Percentiles rank a stretch among this genome's conserved stretches.
phyloP scores from a whole-genome alignment of 169 alveolate species.

The Plasmodium gaboni region DNA sequence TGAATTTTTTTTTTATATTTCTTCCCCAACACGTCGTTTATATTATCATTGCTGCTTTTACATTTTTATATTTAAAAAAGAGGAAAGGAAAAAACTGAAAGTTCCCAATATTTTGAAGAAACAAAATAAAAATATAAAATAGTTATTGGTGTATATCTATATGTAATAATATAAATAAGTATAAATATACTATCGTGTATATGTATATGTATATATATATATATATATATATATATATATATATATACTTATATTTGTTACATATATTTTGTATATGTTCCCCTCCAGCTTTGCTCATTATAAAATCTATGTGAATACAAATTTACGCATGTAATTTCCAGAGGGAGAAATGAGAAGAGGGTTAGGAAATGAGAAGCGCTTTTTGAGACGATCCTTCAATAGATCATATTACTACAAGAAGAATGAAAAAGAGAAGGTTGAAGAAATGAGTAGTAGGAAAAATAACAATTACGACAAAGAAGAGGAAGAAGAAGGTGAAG shows the following conservation, averaged over 20 bases:
- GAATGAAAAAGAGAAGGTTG: constrained; percentile 37
- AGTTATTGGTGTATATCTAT: not conserved
- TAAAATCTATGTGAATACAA: too few species aligned
- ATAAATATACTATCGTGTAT: not conserved
- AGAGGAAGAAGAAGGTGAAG: constrained; percentile 20
- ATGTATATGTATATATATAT: not conserved
- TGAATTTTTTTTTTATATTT: too few species aligned
- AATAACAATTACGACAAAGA: constrained; percentile 12
- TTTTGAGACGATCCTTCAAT: constrained; percentile 23
- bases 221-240: constrained; percentile 6
- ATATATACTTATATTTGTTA: not conserved
- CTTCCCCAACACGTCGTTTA: too few species aligned
- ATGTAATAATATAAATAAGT: not conserved
- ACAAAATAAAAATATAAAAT: too few species aligned
- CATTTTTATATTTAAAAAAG: too few species aligned
- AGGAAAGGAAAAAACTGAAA: too few species aligned
- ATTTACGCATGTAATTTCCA: too few species aligned
- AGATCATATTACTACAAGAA: constrained; percentile 51
- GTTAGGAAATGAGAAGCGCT: constrained; percentile 34
- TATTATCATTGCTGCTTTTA: too few species aligned
- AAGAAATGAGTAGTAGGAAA: constrained; percentile 3
- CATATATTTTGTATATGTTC: not conserved
- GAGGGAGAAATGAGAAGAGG: constrained; percentile 36
- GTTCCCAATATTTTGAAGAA: too few species aligned
- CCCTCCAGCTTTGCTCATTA: too few species aligned